Percentiles rank a stretch among this genome's conserved stretches.
phyloP scores from a whole-genome alignment of 1,284 basidiomycete genomes.

The Thelephora terrestris region DNA sequence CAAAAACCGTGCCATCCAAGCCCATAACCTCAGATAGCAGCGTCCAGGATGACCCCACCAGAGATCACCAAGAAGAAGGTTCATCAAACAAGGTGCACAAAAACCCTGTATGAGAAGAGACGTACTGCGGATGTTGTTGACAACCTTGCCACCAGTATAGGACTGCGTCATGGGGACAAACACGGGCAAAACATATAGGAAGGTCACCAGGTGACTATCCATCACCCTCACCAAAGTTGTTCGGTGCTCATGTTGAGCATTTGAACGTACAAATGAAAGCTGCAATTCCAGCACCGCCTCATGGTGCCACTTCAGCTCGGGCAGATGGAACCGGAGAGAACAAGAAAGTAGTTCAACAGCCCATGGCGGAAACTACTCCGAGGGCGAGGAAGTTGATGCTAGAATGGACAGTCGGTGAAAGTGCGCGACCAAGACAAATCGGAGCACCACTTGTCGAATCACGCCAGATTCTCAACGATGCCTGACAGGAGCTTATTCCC shows the following conservation, averaged over 20 bases:
- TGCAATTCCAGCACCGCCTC: constrained; percentile 40
- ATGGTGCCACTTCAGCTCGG: constrained; percentile 45
- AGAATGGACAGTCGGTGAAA: constrained; percentile 74
- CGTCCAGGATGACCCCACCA: constrained; percentile 71
- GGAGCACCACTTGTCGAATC: constrained; percentile 59
- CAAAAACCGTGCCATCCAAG: constrained; percentile 81
- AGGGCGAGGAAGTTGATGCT: constrained; percentile 71
- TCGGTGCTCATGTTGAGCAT: constrained; percentile 73
- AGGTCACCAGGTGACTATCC: constrained; percentile 79
- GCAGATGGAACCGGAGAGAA: constrained; percentile 68
- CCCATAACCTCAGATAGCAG: constrained; percentile 73
- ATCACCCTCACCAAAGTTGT: constrained; percentile 84
- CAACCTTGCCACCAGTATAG: constrained; percentile 45
- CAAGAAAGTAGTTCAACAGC: constrained; percentile 45
- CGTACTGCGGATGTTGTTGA: constrained; percentile 63
- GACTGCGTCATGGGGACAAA: constrained; percentile 83
- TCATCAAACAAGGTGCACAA: not conserved
- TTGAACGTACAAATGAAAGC: constrained; percentile 59
- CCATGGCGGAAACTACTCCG: constrained; percentile 71
- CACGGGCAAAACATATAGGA: constrained; percentile 80
- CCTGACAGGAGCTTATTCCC: constrained; percentile 70
- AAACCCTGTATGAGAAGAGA: not conserved
- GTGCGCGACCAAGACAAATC: constrained; percentile 68
- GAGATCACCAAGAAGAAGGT: constrained; percentile 66
- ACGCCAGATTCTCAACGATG: constrained; percentile 71